A percentile compares a stretch with the other conserved stretches of the same genome.
Conservation (phyloP, 768 basidiomycete species). For the Tricholoma furcatifolium region DNA sequence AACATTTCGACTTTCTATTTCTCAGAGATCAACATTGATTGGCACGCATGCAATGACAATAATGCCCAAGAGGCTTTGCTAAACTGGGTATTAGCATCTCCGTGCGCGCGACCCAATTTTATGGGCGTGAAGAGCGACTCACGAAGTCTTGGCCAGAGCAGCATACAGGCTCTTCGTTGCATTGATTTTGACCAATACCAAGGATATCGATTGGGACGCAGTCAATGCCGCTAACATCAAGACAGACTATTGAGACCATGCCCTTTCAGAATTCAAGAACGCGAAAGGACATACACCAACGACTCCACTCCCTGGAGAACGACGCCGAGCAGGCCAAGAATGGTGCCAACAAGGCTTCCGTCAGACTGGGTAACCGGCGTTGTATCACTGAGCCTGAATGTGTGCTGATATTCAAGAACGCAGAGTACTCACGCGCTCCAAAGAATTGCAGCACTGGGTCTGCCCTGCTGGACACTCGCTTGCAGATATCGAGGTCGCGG, state of each 20-base stretch:
- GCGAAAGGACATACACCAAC: constrained; percentile 21
- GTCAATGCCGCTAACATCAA: constrained; percentile 21
- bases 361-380: constrained; percentile 17
- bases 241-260: background rate
- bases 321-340: constrained; percentile 25
- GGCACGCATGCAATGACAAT: constrained; percentile 39
- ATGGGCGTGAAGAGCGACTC: constrained; percentile 3
- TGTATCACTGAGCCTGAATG: no score
- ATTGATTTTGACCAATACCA: constrained; percentile 24
- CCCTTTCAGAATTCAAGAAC: background rate
- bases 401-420: background rate
- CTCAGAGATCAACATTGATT: constrained; percentile 25
- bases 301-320: constrained; percentile 26
- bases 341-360: constrained; percentile 16
- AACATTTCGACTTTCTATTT: background rate
- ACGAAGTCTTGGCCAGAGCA: constrained; percentile 34
- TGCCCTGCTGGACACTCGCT: constrained; percentile 22
- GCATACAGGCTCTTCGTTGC: constrained; percentile 36
- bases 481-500: constrained; percentile 17
- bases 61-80: constrained; percentile 24
- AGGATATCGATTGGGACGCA: constrained; percentile 30
- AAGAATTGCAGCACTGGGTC: constrained; percentile 25
- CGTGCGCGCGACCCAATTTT: no score
- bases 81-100: background rate
- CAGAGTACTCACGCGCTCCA: constrained; percentile 20